Evolutionary conservation across 2,329 filamentous ascomycete genomes (phyloP).

Genomic region (Epicoccum sorghinum): DNA sequence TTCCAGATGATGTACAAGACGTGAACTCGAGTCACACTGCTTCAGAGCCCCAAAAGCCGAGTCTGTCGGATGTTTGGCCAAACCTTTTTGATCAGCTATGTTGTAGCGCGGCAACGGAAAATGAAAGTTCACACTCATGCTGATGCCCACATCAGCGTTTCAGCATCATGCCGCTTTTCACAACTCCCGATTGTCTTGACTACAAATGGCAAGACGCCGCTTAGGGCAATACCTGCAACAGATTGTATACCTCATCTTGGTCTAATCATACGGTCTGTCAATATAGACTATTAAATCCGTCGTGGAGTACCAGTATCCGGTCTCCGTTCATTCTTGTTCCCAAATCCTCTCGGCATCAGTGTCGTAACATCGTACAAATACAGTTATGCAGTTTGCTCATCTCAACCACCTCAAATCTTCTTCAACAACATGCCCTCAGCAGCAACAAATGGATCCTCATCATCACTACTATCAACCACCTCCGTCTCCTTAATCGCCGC

Average conservation of each 20-base stretch:
- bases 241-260: not conserved
- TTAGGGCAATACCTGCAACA: not conserved
- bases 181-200: not conserved
- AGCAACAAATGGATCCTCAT: constrained; percentile 12
- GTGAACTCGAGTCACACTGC: constrained; percentile 5
- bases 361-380: constrained; percentile 17
- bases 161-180: not conserved
- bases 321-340: not conserved
- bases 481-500: constrained; percentile 5
- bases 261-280: not conserved
- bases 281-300: constrained; percentile 9
- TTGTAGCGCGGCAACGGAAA: not conserved
- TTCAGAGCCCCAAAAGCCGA: constrained; percentile 8
- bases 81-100: not conserved
- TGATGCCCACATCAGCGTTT: not conserved
- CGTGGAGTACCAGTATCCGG: not conserved
- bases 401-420: constrained; percentile 1
- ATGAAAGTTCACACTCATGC: not conserved
- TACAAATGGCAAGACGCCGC: no score
- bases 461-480: constrained; percentile 5
- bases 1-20: not conserved
- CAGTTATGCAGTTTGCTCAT: not conserved
- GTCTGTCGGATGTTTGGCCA: constrained; percentile 1
- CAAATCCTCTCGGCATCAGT: not conserved
- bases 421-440: constrained; percentile 6